Evolutionary conservation across 495 filamentous ascomycete species (phyloP).

Genomic region (Neurospora cerealis): DNA sequence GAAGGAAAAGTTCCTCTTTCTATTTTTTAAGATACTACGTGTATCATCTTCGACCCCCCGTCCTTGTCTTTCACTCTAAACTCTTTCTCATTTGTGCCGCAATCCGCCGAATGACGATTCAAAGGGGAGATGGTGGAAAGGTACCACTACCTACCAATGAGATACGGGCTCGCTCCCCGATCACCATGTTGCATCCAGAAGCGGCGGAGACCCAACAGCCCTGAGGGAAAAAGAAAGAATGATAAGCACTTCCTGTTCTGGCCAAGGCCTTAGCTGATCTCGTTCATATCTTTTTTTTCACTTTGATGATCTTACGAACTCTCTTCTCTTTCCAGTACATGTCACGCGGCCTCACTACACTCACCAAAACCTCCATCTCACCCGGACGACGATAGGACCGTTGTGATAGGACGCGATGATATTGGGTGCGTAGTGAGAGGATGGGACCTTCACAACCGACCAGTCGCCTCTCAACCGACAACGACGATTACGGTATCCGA

Average conservation of each 20-base stretch:
- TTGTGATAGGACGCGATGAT: not conserved
- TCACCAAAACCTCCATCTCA: not conserved
- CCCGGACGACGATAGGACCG: not conserved
- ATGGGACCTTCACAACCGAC: not conserved
- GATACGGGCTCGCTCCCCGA: not conserved
- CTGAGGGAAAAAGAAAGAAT: not conserved
- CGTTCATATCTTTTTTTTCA: not conserved
- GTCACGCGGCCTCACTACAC: not conserved
- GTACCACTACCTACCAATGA: not conserved
- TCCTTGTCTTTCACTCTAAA: not conserved
- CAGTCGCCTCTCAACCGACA: not conserved
- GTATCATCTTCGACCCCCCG: not conserved
- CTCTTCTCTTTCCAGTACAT: not conserved
- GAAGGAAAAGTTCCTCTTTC: not conserved
- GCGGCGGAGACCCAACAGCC: not conserved
- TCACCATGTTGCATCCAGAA: not conserved
- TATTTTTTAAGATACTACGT: not conserved
- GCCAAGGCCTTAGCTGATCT: not conserved
- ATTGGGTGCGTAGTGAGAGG: not conserved
- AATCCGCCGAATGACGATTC: not conserved
- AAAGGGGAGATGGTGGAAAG: not conserved
- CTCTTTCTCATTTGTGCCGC: not conserved
- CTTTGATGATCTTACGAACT: not conserved
- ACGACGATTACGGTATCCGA: not conserved
- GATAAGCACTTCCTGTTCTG: not conserved